phyloP scores from a whole-genome alignment of 169 alveolate genomes.

The Plasmodium billcollinsi region DNA sequence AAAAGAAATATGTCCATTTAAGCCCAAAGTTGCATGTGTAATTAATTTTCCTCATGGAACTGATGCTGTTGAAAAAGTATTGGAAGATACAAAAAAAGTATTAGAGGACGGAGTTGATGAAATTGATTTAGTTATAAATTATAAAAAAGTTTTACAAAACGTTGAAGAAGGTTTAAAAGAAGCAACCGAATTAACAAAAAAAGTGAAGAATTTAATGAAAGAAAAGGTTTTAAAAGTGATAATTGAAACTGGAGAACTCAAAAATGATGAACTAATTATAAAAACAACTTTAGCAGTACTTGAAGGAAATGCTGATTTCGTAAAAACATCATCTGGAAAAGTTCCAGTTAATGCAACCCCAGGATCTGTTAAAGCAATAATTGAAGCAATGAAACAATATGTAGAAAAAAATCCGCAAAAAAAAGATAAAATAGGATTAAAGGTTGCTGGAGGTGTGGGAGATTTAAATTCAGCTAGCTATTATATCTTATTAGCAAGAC shows the following conservation, averaged over 20 bases:
- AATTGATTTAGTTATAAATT: constrained; percentile 80
- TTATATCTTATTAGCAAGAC: constrained; percentile 70
- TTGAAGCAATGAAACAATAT: constrained; percentile 48
- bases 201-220: constrained; percentile 31
- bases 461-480: constrained; percentile 69
- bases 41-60: constrained; percentile 82
- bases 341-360: constrained; percentile 79
- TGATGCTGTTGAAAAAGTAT: constrained; percentile 65
- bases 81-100: constrained; percentile 75
- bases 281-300: constrained; percentile 75
- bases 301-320: constrained; percentile 80
- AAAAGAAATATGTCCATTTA: constrained; percentile 49
- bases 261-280: constrained; percentile 51
- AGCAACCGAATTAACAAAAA: constrained; percentile 45
- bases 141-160: constrained; percentile 40
- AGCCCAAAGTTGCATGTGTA: constrained; percentile 77
- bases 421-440: constrained; percentile 78
- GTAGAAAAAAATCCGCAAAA: constrained; percentile 27
- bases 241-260: constrained; percentile 81
- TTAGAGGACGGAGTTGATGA: constrained; percentile 80
- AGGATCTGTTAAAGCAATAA: constrained; percentile 41
- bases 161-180: constrained; percentile 52
- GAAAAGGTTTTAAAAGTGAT: constrained; percentile 77
- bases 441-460: constrained; percentile 81
- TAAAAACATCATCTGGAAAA: constrained; percentile 84